Evolutionary conservation across 1,139 yeast genomes (phyloP).

Genomic region (Geotrichum restrictum): DNA sequence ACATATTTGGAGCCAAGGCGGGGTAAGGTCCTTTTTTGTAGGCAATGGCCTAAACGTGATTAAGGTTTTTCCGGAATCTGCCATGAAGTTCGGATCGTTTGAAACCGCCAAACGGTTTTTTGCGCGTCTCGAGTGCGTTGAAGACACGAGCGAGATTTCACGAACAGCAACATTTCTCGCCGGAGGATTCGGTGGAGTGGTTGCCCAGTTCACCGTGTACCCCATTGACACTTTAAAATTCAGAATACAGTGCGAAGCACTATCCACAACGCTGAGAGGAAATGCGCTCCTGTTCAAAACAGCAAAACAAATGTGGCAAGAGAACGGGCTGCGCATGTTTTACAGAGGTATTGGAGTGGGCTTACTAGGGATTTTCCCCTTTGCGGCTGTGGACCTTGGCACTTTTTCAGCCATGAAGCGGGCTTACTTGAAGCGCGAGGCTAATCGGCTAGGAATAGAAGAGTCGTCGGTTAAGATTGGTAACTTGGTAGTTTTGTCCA

Average conservation of each 20-base stretch:
- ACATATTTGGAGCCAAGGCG: slow-evolving; percentile 84
- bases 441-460: slow-evolving; percentile 43
- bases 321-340: slow-evolving; percentile 74
- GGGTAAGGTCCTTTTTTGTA: slow-evolving; percentile 79
- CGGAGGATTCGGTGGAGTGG: slow-evolving; percentile 95
- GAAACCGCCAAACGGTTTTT: slow-evolving; percentile 78
- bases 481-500: slow-evolving; percentile 71
- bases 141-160: slow-evolving; percentile 68
- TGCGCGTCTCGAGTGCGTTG: slow-evolving; percentile 73
- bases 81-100: slow-evolving; percentile 94
- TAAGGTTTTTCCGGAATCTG: slow-evolving; percentile 94
- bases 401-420: slow-evolving; percentile 83
- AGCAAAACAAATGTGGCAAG: slow-evolving; percentile 69
- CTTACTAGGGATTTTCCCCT: slow-evolving; percentile 90
- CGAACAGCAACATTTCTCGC: slow-evolving; percentile 77
- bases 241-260: slow-evolving; percentile 44
- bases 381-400: slow-evolving; percentile 93
- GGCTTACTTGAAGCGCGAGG: slow-evolving; percentile 64
- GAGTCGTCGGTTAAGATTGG: slow-evolving; percentile 67
- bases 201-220: slow-evolving; percentile 86
- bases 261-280: slow-evolving; percentile 47
- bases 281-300: slow-evolving; percentile 59
- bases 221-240: slow-evolving; percentile 96
- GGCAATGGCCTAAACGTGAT: slow-evolving; percentile 95
- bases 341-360: slow-evolving; percentile 88